Evolutionary conservation across 257 asterid genomes (phyloP), one percentile per base, ranked within the genome.

Genomic region (Salvia hispanica): DNA sequence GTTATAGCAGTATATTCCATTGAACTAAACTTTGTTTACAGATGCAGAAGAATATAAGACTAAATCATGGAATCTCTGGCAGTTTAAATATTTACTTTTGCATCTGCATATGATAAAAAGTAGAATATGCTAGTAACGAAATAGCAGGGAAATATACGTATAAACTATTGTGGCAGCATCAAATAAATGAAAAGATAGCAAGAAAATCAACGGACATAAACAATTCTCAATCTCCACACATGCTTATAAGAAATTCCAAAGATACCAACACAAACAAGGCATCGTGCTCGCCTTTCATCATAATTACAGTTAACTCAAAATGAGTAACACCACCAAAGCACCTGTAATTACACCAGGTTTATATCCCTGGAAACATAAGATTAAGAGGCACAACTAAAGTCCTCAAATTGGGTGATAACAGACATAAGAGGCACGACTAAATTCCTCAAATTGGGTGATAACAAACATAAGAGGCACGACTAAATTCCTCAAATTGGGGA

Each of bases 161-260:
- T 7, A 53, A 18, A 9, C 34, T 73, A 25, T 48, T 51, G 45
- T 42, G 54, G 40, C 37, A 73, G 40, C 37, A 73, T 47, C 64
- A 57, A 43, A 50, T 50, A 54, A 44, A 60, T 12, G 31, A 31
- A 34, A 46, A 9, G 13, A 18, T 4, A 25, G 15, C n/a, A 12
- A 18, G 16, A 69, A 48, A 65, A 46, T 14, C 3, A 18, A 21
- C 62, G 16, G 5, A 44, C 53, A 5, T 5, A 36, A 12, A 33
- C 15, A 14, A 7, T 59, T 2, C 12, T 21, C 21, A 21, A 59
- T 34, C 67, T 58, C 31, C 42, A 25, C 21, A 34, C 8, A 48
- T 9, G 45, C 7, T n/a, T 13, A 31, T 14, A 21, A 43, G 21
- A 60, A 48, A 51, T 39, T 9, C 39, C 6, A 6, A 55, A 3